Percentiles rank a stretch among this genome's conserved stretches.
phyloP scores from a whole-genome alignment of 495 filamentous ascomycete genomes.

The Neurospora sp. region DNA sequence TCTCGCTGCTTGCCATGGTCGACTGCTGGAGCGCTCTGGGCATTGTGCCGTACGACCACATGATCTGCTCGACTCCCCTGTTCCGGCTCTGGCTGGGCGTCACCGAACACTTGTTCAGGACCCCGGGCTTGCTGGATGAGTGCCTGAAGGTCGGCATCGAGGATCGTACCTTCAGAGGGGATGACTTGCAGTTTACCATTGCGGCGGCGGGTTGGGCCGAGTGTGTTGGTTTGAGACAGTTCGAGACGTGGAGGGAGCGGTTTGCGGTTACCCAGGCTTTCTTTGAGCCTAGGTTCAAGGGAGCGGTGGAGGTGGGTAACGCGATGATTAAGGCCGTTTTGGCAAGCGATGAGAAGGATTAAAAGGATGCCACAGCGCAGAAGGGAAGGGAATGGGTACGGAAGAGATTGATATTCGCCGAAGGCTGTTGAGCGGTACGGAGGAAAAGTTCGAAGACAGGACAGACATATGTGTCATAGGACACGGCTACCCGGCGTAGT shows the following conservation, averaged over 20 bases:
- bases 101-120: constrained; percentile 92
- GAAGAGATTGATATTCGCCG: neutral
- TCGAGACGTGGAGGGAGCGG: constrained; percentile 78
- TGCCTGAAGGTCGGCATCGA: constrained; percentile 75
- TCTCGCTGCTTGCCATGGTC: constrained; percentile 93
- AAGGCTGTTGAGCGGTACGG: neutral
- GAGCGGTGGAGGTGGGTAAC: constrained; percentile 78
- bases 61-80: constrained; percentile 98
- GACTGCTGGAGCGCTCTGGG: constrained; percentile 92
- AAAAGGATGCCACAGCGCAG: neutral
- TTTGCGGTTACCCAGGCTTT: constrained; percentile 83
- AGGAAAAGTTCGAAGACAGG: neutral
- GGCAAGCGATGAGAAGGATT: constrained; percentile 47
- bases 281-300: constrained; percentile 80
- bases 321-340: constrained; percentile 95
- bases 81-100: constrained; percentile 96
- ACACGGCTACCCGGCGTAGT: neutral
- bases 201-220: constrained; percentile 92
- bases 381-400: neutral
- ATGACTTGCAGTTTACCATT: constrained; percentile 96
- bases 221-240: constrained; percentile 80
- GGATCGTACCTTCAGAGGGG: constrained; percentile 76
- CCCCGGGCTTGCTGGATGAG: constrained; percentile 72
- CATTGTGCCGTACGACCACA: constrained; percentile 96
- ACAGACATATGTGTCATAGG: neutral